Base-by-base conservation (phyloP, 106 monocot species). In the Platanthera zijinensis region DNA sequence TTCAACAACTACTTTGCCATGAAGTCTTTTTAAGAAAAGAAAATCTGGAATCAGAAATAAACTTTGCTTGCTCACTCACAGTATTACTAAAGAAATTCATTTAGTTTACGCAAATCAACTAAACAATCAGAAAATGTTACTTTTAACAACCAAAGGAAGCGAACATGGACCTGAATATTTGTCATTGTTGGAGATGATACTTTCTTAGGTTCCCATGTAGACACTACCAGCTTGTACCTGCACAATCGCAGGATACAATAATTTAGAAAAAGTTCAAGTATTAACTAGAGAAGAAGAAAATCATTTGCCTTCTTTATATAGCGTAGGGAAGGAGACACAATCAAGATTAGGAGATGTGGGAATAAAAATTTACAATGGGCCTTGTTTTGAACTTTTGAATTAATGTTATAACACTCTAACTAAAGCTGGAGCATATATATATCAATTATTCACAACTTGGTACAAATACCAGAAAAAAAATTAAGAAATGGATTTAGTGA, bases 211-310 rank as follows among this genome's bases (percentile, higher is more conserved):
- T 99, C 94, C 25, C 92, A 74, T 39, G 90, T 69, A 11, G 99
- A 87, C 17, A 99, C 84, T 52, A 99, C 92, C 75, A 99, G 63
- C 88, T 99, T 99, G 85, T 90, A 99, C 63, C 99, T 99, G 83
- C 75, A 85, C 85, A 5, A 74, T 70, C 3, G 22, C 46, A 83
- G 15, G 78, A 73, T 12, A 71, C n/a, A 52, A 53, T 0, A 67
- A 52, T 59, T 74, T 48, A 13, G 50, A 22, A 78, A 19, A 72
- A 32, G 1, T 2, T 4, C 18, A 21, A 19, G 48, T 8, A 69
- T 48, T 14, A 47, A 10, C 21, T 72, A 72, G 51, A 66, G 5
- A 66, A 66, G 32, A 66, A 32, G 30, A 66, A 32, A 0, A 32
- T 66, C 11, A 66, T 11, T 66, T 66, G 19, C 19, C 8, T 63